These are phyloP conservation scores for Pythium apleroticum DNA, from an alignment of 352 stramenopile genomes.

Conservation along the genomic window DNA sequence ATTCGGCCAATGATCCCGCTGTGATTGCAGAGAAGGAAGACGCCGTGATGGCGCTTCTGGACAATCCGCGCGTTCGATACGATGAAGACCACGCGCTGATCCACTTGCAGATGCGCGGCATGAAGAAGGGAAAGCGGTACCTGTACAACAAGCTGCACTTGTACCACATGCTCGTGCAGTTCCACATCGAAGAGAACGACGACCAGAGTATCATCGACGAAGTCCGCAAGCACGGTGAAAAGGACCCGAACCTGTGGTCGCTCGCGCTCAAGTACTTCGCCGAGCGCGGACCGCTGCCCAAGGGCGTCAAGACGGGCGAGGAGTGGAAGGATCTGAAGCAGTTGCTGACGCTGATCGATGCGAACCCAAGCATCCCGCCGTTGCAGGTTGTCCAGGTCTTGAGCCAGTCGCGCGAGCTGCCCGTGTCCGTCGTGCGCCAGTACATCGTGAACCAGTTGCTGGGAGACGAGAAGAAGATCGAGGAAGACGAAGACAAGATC, in stretches of 20 bases:
- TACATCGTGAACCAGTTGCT: conserved; percentile 86
- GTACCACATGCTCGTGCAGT: conserved; percentile 94
- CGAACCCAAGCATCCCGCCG: conserved; percentile 76
- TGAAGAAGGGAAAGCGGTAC: conserved; percentile 92
- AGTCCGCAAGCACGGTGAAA: conserved; percentile 87
- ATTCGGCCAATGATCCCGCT: conserved; percentile 29
- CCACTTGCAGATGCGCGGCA: conserved; percentile 90
- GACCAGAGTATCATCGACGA: conserved; percentile 88
- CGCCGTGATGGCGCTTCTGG: conserved; percentile 84
- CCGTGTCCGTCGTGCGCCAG: conserved; percentile 79
- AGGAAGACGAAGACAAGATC: conserved; percentile 86
- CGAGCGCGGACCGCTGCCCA: conserved; percentile 71
- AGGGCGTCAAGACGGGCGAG: conserved; percentile 54
- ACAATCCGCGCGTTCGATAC: conserved; percentile 90
- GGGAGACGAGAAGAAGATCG: conserved; percentile 78
- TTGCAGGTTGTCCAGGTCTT: conserved; percentile 86
- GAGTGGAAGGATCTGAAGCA: conserved; percentile 84
- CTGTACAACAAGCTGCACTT: conserved; percentile 94
- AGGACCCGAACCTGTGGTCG: conserved; percentile 90
- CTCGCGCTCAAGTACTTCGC: conserved; percentile 90
- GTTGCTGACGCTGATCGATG: conserved; percentile 75
- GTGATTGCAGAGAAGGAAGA: conserved; percentile 74
- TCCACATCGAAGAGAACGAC: conserved; percentile 92
- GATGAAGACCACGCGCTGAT: conserved; percentile 93
- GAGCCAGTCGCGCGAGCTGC: conserved; percentile 78